Base-by-base conservation (phyloP, 805 yeast genomes). In the Yarrowia bubula region DNA sequence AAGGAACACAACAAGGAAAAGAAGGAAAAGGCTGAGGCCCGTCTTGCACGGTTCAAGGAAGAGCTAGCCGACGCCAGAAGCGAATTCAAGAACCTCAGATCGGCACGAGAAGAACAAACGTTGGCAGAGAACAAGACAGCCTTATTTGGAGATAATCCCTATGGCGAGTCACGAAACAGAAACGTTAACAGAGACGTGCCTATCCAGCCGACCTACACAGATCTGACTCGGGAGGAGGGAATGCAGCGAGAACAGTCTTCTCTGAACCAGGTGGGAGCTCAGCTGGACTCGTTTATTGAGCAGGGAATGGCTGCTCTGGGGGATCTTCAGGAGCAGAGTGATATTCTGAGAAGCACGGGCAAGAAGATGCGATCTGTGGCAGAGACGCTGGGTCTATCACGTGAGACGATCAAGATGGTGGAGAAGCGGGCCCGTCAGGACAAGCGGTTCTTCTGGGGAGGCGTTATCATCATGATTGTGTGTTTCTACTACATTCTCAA, bases 241-340 rank as follows among this genome's bases (percentile, higher is more conserved):
- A 76, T 90, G 65, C 79, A 82, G 68, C 84, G 87, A 68, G 98
- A 95, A 71, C 82, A 81, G 50, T 82, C 83, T 50, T 82, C 77
- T 22, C 65, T 79, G 57, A 81, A 82, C 37, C 79, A 89, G 65
- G 92, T 96, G 0, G 86, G 89, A 46, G 86, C 86, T 64, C 96
- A 90, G 73, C 78, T 95, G 67, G 99, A 95, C 73, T 91, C 90
- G 69, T 90, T 95, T 46, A 75, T 95, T 47, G 98, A 90, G 71
- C 88, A 90, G 87, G 98, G 98, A 1, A 84, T 88, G 67, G 82
- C 83, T 57, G 90, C 97, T 1, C 84, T 91, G 69, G 96, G 89
- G 60, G 96, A 92, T 72, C 79, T 95, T 22, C 88, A 89, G 17
- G 92, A 88, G 53, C 98, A 95, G 73, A 90, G 90, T 74, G 88